These are phyloP conservation scores for Aspergillus pseudoglaucus DNA, from an alignment of 2,329 filamentous ascomycete genomes.

Conservation along the genomic window DNA sequence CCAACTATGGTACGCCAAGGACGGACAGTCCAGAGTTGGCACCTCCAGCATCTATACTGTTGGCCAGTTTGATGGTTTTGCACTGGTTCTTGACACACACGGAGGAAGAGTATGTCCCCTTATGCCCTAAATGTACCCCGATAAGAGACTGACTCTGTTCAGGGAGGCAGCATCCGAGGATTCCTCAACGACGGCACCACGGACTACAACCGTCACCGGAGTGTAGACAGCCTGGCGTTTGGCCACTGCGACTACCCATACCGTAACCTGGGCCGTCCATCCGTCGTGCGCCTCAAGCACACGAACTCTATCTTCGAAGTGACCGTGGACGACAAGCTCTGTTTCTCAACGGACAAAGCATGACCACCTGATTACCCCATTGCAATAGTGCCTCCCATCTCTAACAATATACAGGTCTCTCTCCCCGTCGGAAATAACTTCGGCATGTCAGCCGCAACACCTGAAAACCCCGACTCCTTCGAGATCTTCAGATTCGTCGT, in stretches of 20 bases:
- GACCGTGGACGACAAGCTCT: slow-evolving; percentile 68
- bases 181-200: slow-evolving; percentile 88
- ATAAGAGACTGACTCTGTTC: slow-evolving; percentile 4
- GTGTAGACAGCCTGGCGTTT: slow-evolving; percentile 80
- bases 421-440: slow-evolving; percentile 78
- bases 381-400: background rate
- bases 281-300: slow-evolving; percentile 69
- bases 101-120: slow-evolving; percentile 52
- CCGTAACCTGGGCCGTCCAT: slow-evolving; percentile 82
- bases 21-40: slow-evolving; percentile 59
- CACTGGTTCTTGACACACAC: slow-evolving; percentile 76
- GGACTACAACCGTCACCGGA: slow-evolving; percentile 69
- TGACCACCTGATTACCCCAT: slow-evolving; percentile 7
- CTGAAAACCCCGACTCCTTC: slow-evolving; percentile 89
- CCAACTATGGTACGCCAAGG: slow-evolving; percentile 82
- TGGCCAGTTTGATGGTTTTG: slow-evolving; percentile 82
- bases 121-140: background rate
- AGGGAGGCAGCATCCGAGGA: slow-evolving; percentile 74
- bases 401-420: slow-evolving; percentile 47
- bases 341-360: slow-evolving; percentile 71
- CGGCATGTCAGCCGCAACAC: slow-evolving; percentile 79
- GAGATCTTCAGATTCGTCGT: slow-evolving; percentile 84
- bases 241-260: slow-evolving; percentile 88
- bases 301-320: slow-evolving; percentile 64
- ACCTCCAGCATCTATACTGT: slow-evolving; percentile 77